Evolutionary conservation across 1,284 basidiomycete genomes (phyloP), one percentile per base, ranked within the genome.

Genomic region (Mixia osmundae): DNA sequence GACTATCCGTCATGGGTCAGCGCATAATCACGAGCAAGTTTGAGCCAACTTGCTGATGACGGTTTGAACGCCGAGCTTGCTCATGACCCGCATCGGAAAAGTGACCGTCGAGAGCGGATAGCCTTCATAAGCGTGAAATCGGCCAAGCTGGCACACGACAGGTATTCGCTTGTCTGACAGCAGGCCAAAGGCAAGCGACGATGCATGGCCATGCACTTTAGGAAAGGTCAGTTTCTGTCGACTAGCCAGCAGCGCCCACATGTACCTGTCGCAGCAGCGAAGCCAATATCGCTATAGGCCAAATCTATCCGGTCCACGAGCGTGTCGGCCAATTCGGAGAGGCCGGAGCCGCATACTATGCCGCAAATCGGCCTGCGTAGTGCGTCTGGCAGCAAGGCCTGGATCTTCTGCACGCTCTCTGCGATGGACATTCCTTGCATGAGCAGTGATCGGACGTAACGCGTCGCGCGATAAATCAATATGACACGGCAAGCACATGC

Each of bases 291-390:
- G 16, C 18, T 27, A 35, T 52, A 52, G 3, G 31, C 25, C 4
- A 52, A 40, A 19, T 42, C 43, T 16, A 47, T 41, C 16, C 42
- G 24, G 20, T 51, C 48, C 23, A 41, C 14, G 3, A 52, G 35
- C 22, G 47, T 36, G 8, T 48, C 46, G 3, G 40, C 44, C 16
- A 52, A 40, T 1, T 43, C 44, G n/a, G 41, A 37, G 2, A 52
- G 37, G 7, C 50, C 50, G 3, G 27, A 34, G 0, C 50, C 50
- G 37, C 48, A 50, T 11, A 52, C 50, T 36, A 52, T 47, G 18
- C 42, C 49, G 16, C 50, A 24, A 9, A 35, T 33, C 2, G 44
- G 44, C 9, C 6, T 25, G 5, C 35, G 31, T 11, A 36, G 39
- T 14, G 25, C n/a, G 12, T 6, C 11, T 15, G 39, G 39, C 3